Evolutionary conservation across 331 rosid genomes (phyloP).

Genomic region (Stylosanthes scabra): DNA sequence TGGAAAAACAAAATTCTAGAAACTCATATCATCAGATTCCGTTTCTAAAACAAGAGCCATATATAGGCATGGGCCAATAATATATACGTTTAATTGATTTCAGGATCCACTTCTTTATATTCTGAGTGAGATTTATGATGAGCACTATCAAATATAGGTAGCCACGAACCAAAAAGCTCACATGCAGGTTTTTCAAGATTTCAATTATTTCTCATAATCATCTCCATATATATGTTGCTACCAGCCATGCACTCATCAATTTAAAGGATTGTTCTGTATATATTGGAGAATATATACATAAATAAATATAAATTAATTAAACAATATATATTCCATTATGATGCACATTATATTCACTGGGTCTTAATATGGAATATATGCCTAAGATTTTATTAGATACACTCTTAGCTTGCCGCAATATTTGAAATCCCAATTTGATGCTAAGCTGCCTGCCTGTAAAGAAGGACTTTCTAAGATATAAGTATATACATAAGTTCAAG

Average conservation of each 20-base stretch:
- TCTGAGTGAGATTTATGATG: not conserved
- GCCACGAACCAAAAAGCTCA: constrained; percentile 21
- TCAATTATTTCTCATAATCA: constrained; percentile 20
- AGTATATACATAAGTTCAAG: constrained; percentile 20
- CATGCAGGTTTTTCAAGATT: constrained; percentile 15
- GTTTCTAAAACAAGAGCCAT: not conserved
- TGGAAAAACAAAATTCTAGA: not conserved
- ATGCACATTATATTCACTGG: not conserved
- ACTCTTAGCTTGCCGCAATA: not conserved
- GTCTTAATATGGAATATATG: not conserved
- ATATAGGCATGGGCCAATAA: not conserved
- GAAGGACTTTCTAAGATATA: constrained; percentile 19
- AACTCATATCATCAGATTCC: not conserved
- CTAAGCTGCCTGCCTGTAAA: constrained; percentile 28
- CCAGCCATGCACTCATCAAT: constrained; percentile 14
- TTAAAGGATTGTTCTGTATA: not conserved
- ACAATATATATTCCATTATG: not conserved
- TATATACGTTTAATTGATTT: not conserved
- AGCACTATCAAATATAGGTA: not conserved
- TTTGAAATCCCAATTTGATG: constrained; percentile 15
- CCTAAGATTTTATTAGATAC: constrained; percentile 7
- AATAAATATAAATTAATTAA: not conserved
- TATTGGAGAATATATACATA: constrained; percentile 10
- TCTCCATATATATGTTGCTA: not conserved
- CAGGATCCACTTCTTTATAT: constrained; percentile 38